Conservation (phyloP, 2,329 filamentous ascomycete species). For the Coleophoma eucalyptorum region DNA sequence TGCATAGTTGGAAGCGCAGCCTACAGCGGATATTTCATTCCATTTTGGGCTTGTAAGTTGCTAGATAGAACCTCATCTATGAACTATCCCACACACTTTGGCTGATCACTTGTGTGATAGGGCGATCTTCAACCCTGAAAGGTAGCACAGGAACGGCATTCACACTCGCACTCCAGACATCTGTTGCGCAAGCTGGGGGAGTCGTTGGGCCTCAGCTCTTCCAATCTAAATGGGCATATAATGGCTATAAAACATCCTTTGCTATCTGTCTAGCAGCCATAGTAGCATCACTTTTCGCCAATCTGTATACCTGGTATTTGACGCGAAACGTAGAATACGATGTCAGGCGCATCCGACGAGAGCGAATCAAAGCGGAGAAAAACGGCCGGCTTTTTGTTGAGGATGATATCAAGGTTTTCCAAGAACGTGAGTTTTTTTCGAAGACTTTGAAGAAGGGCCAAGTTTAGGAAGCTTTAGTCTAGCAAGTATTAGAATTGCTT, state of each 20-base stretch:
- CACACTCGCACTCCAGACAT: constrained; percentile 37
- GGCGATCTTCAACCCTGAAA: constrained; percentile 36
- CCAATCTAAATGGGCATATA: constrained; percentile 35
- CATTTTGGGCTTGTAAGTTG: constrained; percentile 37
- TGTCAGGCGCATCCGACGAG: constrained; percentile 26
- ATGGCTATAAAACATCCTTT: constrained; percentile 34
- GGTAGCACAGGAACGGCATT: constrained; percentile 41
- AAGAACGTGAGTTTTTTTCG: constrained; percentile 17
- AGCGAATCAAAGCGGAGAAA: constrained; percentile 25
- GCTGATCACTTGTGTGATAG: too few species aligned
- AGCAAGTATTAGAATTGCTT: too few species aligned
- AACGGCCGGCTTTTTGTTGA: constrained; percentile 23
- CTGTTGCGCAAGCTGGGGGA: constrained; percentile 40
- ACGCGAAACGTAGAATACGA: constrained; percentile 36
- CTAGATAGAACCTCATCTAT: neutral
- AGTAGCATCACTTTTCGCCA: constrained; percentile 31
- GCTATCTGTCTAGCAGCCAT: constrained; percentile 32
- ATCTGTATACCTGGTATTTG: constrained; percentile 36
- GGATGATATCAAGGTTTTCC: constrained; percentile 24
- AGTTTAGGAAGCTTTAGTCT: too few species aligned
- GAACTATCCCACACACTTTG: too few species aligned
- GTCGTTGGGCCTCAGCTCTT: constrained; percentile 41
- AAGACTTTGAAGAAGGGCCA: constrained; percentile 5
- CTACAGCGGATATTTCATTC: constrained; percentile 38
- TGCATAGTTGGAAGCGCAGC: constrained; percentile 40